A percentile compares a stretch with the other conserved stretches of the same genome.
These are phyloP conservation scores for Suhomyces taliae DNA, from an alignment of 1,139 yeast genomes.

Conservation along the genomic window DNA sequence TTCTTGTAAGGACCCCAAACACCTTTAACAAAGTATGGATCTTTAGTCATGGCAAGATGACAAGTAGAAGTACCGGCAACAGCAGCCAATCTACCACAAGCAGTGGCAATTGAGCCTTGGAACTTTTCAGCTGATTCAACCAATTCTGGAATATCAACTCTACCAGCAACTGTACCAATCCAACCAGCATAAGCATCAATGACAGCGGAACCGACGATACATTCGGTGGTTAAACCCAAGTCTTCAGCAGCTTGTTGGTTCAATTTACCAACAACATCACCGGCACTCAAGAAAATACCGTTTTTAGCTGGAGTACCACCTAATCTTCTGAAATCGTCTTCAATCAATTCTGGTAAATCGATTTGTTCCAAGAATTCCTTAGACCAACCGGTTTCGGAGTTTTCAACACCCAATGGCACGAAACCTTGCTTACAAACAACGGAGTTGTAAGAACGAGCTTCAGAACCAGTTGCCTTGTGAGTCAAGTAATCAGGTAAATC, in stretches of 20 bases:
- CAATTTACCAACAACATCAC: constrained; percentile 80
- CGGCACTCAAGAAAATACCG: constrained; percentile 80
- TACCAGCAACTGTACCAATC: constrained; percentile 97
- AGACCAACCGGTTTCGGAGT: constrained; percentile 87
- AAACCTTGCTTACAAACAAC: constrained; percentile 95
- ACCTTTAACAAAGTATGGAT: constrained; percentile 88
- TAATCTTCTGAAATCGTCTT: constrained; percentile 70
- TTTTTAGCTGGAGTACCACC: constrained; percentile 81
- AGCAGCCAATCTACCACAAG: constrained; percentile 89
- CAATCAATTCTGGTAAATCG: constrained; percentile 74
- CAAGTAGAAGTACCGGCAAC: constrained; percentile 99
- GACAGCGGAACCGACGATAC: constrained; percentile 91
- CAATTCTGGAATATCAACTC: constrained; percentile 52
- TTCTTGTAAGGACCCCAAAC: constrained; percentile 99
- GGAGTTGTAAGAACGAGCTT: constrained; percentile 84
- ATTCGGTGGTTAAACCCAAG: constrained; percentile 74
- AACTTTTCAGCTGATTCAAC: constrained; percentile 34
- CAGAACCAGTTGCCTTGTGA: constrained; percentile 84
- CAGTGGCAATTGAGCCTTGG: constrained; percentile 47
- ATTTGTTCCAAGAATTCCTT: constrained; percentile 65
- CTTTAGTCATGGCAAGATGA: constrained; percentile 83
- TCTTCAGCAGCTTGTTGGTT: constrained; percentile 70
- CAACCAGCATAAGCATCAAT: constrained; percentile 99
- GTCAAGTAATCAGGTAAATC: constrained; percentile 91
- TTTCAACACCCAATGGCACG: constrained; percentile 88